Evolutionary conservation across 768 basidiomycete species (phyloP).

Genomic region (Lepiota brunneoincarnata): DNA sequence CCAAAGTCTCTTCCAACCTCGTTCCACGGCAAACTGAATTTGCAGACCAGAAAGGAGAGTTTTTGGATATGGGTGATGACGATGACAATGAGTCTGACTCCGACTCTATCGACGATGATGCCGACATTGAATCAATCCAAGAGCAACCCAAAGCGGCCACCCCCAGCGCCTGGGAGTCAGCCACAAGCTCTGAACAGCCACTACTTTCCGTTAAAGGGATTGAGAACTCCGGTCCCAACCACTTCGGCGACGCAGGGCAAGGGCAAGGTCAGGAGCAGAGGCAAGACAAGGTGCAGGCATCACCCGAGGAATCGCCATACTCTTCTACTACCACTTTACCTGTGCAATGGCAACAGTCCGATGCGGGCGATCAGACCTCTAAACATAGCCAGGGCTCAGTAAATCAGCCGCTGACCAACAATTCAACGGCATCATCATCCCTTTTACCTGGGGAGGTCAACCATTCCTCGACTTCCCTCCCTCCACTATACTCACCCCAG

Average conservation of each 20-base stretch:
- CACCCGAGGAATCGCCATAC: conserved; percentile 4
- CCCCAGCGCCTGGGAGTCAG: neutral
- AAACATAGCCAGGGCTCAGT: neutral
- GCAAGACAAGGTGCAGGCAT: neutral
- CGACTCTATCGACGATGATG: conserved; percentile 39
- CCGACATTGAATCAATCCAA: conserved; percentile 15
- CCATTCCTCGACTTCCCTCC: neutral
- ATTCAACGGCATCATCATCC: neutral
- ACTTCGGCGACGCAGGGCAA: neutral
- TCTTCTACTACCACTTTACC: neutral
- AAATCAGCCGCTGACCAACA: conserved; percentile 6
- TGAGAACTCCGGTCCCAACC: neutral
- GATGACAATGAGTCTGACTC: conserved; percentile 43
- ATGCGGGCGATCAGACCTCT: neutral
- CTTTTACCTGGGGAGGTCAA: neutral
- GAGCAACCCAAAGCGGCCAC: neutral
- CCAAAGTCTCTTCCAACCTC: conserved; percentile 21
- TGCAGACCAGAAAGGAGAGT: conserved; percentile 42
- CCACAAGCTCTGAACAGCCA: neutral
- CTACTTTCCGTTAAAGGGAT: neutral
- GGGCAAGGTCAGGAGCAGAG: neutral
- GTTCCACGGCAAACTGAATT: conserved; percentile 6
- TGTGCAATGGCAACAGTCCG: neutral
- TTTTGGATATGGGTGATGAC: conserved; percentile 64
- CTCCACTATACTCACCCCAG: neutral